These are phyloP conservation scores for Xylariaceae sp. DNA, from an alignment of 2,329 filamentous ascomycete genomes.

Conservation along the genomic window DNA sequence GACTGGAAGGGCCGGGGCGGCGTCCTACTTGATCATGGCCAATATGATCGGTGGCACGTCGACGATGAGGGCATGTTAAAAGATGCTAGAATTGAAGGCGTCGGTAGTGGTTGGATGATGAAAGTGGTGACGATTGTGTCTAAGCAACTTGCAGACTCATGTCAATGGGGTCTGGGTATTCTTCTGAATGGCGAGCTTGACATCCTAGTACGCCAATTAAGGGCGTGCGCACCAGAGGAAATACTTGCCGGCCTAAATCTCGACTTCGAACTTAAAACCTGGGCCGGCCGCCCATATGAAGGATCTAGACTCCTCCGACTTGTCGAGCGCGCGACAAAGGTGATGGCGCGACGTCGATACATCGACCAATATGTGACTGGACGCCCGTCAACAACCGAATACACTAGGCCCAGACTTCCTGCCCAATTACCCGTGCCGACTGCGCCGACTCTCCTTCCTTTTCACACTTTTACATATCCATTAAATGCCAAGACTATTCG, in stretches of 20 bases:
- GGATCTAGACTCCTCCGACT: constrained; percentile 79
- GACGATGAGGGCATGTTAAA: constrained; percentile 76
- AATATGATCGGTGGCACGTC: constrained; percentile 89
- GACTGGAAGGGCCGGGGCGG: constrained; percentile 90
- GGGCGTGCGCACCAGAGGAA: constrained; percentile 36
- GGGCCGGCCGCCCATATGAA: constrained; percentile 80
- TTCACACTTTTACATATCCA: constrained; percentile 96
- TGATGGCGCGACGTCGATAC: constrained; percentile 82
- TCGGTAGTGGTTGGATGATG: constrained; percentile 76
- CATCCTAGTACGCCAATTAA: constrained; percentile 47
- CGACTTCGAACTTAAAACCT: constrained; percentile 45
- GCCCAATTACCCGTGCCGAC: constrained; percentile 70
- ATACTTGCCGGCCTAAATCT: constrained; percentile 37
- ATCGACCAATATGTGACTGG: constrained; percentile 68
- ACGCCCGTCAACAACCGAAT: constrained; percentile 54
- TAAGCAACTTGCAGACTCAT: constrained; percentile 81
- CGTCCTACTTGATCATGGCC: constrained; percentile 67
- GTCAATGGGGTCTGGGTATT: constrained; percentile 74
- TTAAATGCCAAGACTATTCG: constrained; percentile 88
- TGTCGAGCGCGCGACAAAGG: constrained; percentile 76
- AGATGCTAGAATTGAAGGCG: constrained; percentile 60
- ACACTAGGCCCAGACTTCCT: constrained; percentile 71
- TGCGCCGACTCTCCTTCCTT: constrained; percentile 90
- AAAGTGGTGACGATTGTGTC: constrained; percentile 87
- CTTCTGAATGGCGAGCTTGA: constrained; percentile 55